These are phyloP conservation scores for Populus ilicifolia DNA, from an alignment of 345 rosid genomes.

Conservation along the genomic window DNA sequence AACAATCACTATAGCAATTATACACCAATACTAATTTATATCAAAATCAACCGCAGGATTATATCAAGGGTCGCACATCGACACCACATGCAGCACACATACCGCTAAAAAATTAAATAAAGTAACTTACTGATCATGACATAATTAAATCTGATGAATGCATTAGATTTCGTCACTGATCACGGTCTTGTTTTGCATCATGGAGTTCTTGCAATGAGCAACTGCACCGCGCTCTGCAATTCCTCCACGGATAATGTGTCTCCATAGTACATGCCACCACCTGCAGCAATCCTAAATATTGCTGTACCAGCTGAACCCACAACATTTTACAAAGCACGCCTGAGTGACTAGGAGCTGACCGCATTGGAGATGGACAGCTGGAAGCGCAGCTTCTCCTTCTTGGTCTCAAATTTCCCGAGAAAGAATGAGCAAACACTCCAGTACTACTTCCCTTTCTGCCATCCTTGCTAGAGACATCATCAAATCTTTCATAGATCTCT, in stretches of 20 bases:
- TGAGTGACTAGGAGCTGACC: conserved; percentile 89
- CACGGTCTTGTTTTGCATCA: conserved; percentile 44
- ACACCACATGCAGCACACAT: neutral
- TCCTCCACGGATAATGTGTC: conserved; percentile 78
- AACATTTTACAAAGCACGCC: conserved; percentile 53
- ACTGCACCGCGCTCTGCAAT: conserved; percentile 92
- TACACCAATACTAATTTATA: too few relatives aligned
- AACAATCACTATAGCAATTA: too few relatives aligned
- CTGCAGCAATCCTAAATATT: neutral
- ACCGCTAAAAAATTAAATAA: neutral
- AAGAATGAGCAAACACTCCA: conserved; percentile 51
- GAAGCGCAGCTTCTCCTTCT: conserved; percentile 58
- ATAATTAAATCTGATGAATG: neutral
- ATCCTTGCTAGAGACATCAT: conserved; percentile 12
- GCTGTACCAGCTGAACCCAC: conserved; percentile 2
- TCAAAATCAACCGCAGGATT: neutral
- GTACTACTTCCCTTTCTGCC: conserved; percentile 24
- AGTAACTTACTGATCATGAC: neutral
- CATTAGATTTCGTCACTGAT: conserved; percentile 42
- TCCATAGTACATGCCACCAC: conserved; percentile 21
- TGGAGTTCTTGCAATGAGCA: conserved; percentile 81
- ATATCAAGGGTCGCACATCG: neutral
- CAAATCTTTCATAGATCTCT: conserved; percentile 28
- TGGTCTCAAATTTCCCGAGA: conserved; percentile 84
- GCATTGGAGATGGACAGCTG: conserved; percentile 86